phyloP scores from a whole-genome alignment of 495 filamentous ascomycete genomes.

The Lindgomyces ingoldianus region DNA sequence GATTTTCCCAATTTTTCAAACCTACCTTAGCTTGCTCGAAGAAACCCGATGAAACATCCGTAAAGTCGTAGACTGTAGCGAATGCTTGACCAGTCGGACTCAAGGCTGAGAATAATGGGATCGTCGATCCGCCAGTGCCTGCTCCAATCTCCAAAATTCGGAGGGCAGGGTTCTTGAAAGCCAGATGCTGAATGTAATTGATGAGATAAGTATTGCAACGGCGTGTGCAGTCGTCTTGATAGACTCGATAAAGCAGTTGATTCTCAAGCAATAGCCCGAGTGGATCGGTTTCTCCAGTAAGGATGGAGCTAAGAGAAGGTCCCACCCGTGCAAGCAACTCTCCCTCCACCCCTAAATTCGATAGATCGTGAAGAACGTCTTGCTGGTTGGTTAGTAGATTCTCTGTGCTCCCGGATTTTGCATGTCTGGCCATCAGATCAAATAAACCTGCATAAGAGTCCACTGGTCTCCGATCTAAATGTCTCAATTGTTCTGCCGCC shows the following conservation, averaged over 20 bases:
- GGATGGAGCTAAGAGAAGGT: too few species aligned
- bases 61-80: background rate
- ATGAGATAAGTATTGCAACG: background rate
- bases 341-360: too few species aligned
- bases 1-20: background rate
- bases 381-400: too few species aligned
- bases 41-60: conserved; percentile 8
- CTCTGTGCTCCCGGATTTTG: too few species aligned
- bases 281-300: background rate
- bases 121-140: conserved; percentile 11
- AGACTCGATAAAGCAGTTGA: background rate
- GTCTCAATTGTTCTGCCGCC: too few species aligned
- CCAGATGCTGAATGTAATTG: conserved; percentile 1
- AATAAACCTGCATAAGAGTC: too few species aligned
- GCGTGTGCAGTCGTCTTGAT: background rate
- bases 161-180: conserved; percentile 19
- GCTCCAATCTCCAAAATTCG: conserved; percentile 12
- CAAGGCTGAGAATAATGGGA: background rate
- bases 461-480: too few species aligned
- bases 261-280: background rate
- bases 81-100: background rate
- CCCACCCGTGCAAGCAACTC: too few species aligned
- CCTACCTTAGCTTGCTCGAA: conserved; percentile 4
- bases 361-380: too few species aligned
- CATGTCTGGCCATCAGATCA: too few species aligned